These are phyloP conservation scores for Aureobasidium pullulans DNA, from an alignment of 2,329 filamentous ascomycete genomes.

Conservation along the genomic window DNA sequence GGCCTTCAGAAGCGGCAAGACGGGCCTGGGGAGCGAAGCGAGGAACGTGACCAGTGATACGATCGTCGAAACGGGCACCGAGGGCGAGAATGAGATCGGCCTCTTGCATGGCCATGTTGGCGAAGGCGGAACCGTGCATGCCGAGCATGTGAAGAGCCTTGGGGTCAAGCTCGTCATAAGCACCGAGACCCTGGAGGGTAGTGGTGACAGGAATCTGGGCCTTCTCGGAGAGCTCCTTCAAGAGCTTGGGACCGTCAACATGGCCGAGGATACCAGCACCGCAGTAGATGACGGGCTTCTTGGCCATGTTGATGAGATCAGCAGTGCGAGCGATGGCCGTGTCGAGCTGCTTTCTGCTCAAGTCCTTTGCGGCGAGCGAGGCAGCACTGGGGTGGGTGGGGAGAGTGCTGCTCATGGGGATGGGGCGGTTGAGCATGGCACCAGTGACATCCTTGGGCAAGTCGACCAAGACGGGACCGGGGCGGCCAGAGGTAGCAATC, in stretches of 20 bases:
- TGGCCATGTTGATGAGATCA: constrained; percentile 73
- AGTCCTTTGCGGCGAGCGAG: constrained; percentile 68
- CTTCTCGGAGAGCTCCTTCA: constrained; percentile 86
- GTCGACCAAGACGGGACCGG: constrained; percentile 91
- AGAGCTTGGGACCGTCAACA: constrained; percentile 67
- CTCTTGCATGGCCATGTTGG: constrained; percentile 97
- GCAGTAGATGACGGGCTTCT: constrained; percentile 93
- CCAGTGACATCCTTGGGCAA: constrained; percentile 95
- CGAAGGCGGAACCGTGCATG: constrained; percentile 95
- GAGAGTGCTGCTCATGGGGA: constrained; percentile 66
- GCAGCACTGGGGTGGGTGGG: constrained; percentile 81
- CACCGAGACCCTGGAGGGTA: constrained; percentile 87
- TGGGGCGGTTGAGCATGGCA: constrained; percentile 71
- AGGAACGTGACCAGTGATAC: constrained; percentile 71
- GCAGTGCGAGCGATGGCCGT: constrained; percentile 70
- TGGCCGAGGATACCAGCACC: constrained; percentile 81
- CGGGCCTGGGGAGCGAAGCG: constrained; percentile 89
- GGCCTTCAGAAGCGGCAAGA: constrained; percentile 72
- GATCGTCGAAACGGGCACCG: constrained; percentile 91
- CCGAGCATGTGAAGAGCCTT: constrained; percentile 97
- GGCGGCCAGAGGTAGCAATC: constrained; percentile 89
- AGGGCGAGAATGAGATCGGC: constrained; percentile 93
- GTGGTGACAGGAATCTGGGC: constrained; percentile 89
- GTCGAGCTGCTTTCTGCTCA: constrained; percentile 65
- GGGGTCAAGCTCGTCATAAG: constrained; percentile 84